Percentiles rank a stretch among this genome's conserved stretches.
These are phyloP conservation scores for Dacryopinax primogenitus DNA, from an alignment of 768 basidiomycete genomes.

Conservation along the genomic window DNA sequence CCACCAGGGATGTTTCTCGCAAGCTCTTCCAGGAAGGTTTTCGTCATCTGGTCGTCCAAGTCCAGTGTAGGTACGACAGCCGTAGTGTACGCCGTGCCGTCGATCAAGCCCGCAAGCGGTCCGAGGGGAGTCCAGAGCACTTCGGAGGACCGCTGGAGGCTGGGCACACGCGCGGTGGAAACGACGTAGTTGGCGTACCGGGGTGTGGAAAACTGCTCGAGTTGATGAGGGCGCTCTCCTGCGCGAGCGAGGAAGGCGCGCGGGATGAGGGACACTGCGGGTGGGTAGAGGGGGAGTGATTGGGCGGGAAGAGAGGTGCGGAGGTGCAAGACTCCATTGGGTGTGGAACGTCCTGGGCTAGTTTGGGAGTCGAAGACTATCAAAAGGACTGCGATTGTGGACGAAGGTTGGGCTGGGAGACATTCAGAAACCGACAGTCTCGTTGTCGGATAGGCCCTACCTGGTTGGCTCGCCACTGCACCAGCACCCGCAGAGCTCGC, in stretches of 20 bases:
- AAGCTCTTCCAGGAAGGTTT: neutral
- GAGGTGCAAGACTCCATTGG: neutral
- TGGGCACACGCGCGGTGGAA: neutral
- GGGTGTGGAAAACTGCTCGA: neutral
- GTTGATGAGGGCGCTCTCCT: neutral
- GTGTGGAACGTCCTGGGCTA: neutral
- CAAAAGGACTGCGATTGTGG: neutral
- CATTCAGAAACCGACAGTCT: neutral
- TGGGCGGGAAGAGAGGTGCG: neutral
- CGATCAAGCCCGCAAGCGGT: neutral
- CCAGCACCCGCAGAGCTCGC: neutral
- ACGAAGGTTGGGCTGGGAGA: neutral
- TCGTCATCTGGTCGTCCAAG: neutral
- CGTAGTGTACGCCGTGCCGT: neutral
- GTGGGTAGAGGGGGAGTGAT: neutral
- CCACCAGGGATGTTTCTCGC: neutral
- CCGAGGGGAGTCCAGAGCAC: neutral
- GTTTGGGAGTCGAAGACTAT: neutral
- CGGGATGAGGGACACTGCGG: neutral
- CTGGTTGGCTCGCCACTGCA: neutral
- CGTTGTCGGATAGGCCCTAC: neutral
- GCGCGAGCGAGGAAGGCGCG: neutral
- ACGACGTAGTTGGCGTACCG: neutral
- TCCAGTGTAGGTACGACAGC: neutral
- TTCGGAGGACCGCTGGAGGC: neutral